Evolutionary conservation across 164 flowering plant species (phyloP).

Genomic region (Tetracentron sinense): DNA sequence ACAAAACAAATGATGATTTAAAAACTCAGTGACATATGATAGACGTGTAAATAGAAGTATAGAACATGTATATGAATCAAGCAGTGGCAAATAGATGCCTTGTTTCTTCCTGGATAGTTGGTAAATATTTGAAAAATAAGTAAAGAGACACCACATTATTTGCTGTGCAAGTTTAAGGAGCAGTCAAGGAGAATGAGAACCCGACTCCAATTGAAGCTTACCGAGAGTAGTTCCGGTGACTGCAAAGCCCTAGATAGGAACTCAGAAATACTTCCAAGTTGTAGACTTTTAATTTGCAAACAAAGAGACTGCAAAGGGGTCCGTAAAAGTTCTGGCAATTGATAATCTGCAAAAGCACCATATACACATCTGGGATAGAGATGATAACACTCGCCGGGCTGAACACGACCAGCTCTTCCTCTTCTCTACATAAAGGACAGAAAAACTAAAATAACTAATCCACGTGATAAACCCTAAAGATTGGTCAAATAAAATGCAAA

Average conservation of each 20-base stretch:
- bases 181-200: background rate
- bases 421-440: conserved; percentile 56
- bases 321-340: conserved; percentile 89
- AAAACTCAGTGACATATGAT: background rate
- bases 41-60: background rate
- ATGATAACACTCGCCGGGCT: conserved; percentile 92
- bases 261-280: conserved; percentile 91
- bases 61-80: background rate
- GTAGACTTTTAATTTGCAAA: conserved; percentile 85
- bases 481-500: background rate
- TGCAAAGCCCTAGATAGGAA: conserved; percentile 88
- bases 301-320: conserved; percentile 97
- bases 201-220: conserved; percentile 21
- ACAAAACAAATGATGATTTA: conserved; percentile 11
- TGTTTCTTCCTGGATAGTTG: background rate
- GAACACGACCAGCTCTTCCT: conserved; percentile 99
- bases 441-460: background rate
- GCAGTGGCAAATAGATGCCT: conserved; percentile 1
- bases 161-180: background rate
- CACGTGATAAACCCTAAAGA: background rate
- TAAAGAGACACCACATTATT: background rate
- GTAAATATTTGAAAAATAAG: background rate
- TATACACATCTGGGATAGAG: conserved; percentile 91
- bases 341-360: conserved; percentile 89
- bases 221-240: conserved; percentile 82